phyloP scores from a whole-genome alignment of 495 filamentous ascomycete species.

The Sordaria brevicollis region DNA sequence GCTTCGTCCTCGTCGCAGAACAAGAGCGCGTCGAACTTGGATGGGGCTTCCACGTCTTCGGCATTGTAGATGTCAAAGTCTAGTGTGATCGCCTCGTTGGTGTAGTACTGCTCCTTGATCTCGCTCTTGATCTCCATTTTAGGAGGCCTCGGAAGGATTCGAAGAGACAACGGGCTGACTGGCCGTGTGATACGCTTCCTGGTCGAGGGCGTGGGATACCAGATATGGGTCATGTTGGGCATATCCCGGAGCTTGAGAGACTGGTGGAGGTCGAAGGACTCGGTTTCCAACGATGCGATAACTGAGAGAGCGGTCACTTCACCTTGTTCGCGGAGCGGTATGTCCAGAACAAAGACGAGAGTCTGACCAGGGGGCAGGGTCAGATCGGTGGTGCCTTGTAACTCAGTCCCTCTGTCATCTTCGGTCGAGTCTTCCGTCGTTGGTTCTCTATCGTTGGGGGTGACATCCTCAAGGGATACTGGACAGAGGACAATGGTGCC shows the following conservation, averaged over 20 bases:
- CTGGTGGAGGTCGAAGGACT: conserved; percentile 59
- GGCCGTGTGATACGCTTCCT: conserved; percentile 38
- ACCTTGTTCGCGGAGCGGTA: conserved; percentile 71
- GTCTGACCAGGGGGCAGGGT: conserved; percentile 57
- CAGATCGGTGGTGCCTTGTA: conserved; percentile 54
- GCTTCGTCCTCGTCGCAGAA: conserved; percentile 42
- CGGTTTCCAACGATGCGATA: conserved; percentile 49
- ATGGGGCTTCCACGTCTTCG: conserved; percentile 69
- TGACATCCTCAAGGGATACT: conserved; percentile 4
- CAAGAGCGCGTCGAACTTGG: conserved; percentile 56
- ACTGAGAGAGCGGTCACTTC: conserved; percentile 57
- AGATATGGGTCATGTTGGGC: conserved; percentile 29
- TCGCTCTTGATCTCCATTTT: conserved; percentile 69
- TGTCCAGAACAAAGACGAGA: conserved; percentile 59
- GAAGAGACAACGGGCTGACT: conserved; percentile 40
- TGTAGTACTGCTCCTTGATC: conserved; percentile 63
- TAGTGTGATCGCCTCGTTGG: conserved; percentile 62
- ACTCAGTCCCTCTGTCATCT: conserved; percentile 7
- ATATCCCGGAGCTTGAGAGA: conserved; percentile 42
- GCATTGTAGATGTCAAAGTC: conserved; percentile 65
- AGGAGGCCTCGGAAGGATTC: conserved; percentile 78
- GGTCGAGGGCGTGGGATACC: conserved; percentile 43
- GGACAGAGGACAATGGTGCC: conserved; percentile 4
- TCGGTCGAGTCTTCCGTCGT: conserved; percentile 19
- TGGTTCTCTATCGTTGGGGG: conserved; percentile 10